These are phyloP conservation scores for Hirschfeldia incana DNA, from an alignment of 345 rosid species.

Conservation along the genomic window DNA sequence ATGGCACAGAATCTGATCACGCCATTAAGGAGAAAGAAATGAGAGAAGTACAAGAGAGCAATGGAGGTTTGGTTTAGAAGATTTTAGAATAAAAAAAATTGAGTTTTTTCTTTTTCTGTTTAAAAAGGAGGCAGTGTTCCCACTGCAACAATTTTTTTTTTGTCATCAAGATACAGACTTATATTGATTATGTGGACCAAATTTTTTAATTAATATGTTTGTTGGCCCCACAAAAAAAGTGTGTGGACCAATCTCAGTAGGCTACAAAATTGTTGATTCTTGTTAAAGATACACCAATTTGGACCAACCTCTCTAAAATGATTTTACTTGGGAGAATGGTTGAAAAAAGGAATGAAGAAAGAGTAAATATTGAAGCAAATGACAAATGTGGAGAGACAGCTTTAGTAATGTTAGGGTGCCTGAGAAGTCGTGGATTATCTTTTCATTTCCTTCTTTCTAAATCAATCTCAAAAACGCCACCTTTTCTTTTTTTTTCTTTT, in stretches of 20 bases:
- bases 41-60: too few relatives aligned
- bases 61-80: too few relatives aligned
- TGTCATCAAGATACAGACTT: neutral
- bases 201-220: neutral
- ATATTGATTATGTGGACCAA: conserved; percentile 2
- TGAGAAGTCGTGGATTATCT: conserved; percentile 26
- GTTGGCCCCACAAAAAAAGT: conserved; percentile 9
- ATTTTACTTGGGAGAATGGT: neutral
- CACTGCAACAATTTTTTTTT: neutral
- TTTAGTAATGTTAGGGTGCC: conserved; percentile 39
- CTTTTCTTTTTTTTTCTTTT: neutral
- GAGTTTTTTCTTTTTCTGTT: neutral
- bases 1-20: too few relatives aligned
- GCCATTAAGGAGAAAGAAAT: too few relatives aligned
- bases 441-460: conserved; percentile 27
- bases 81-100: too few relatives aligned
- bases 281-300: conserved; percentile 21
- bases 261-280: conserved; percentile 20
- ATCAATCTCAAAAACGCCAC: conserved; percentile 29
- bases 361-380: conserved; percentile 21
- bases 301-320: conserved; percentile 28
- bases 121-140: neutral
- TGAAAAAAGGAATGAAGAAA: conserved; percentile 12
- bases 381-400: conserved; percentile 32
- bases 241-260: conserved; percentile 20